Evolutionary conservation across 371 early-diverging fungal species (phyloP), one percentile per base, ranked within the genome.

Genomic region (Parasitella parasitica): DNA sequence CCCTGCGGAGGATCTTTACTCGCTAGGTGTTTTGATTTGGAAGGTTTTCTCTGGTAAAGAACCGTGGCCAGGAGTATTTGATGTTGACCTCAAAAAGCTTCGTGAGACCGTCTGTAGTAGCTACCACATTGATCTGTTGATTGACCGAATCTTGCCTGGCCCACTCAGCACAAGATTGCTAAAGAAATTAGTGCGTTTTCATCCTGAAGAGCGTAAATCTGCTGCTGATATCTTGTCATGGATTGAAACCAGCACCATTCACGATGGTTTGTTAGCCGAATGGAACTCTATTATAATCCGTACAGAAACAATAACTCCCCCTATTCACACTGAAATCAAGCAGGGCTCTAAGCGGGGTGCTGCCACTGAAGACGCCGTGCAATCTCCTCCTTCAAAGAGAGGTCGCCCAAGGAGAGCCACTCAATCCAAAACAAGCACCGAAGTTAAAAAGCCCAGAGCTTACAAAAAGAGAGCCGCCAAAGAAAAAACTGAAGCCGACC

Each of bases 51-150:
- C 85, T 0, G 86, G 83, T 18, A 85, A 81, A 0, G 84, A 85
- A 28, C 86, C 88, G 1, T 88, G 88, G 88, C 70, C 78, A 39
- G 88, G 88, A 12, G 78, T 86, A 13, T 69, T 86, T 11, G 88
- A 88, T 52, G 84, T 81, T 2, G 86, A 88, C 62, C 52, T 88
- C 13, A 78, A 73, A 46, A 79, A 70, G 11, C 67, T 88, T n/a
- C 76, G 88, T 11, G 80, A 84, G n/a, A 75, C 80, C 16, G 86
- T 86, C 3, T 52, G 75, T 15, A 77, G 73, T 27, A 82, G 82
- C 52, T 67, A 66, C 13, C 70, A 73, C 36, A 85, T 88, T 26
- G 69, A 73, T 53, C 72, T 71, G 18, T 66, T 77, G n/a, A 57
- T 86, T 3, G 80, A 81, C 35, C 59, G 74, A 4, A 80, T 84